A percentile compares a stretch with the other conserved stretches of the same genome.
Evolutionary conservation across 2,329 filamentous ascomycete genomes (phyloP).

Genomic region (Hirsutella minnesotensis): DNA sequence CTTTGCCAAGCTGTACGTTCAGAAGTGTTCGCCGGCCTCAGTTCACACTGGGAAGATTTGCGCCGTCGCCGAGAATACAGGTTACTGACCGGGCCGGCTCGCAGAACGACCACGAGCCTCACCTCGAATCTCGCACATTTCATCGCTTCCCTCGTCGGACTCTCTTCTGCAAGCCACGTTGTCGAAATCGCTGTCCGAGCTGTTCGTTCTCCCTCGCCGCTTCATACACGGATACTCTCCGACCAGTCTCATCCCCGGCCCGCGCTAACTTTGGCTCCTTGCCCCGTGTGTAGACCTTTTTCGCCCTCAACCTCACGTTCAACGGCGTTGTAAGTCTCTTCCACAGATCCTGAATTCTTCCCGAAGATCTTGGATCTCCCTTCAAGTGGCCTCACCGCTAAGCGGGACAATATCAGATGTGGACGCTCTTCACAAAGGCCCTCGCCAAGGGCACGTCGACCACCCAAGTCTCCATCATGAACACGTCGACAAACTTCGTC

Average conservation of each 20-base stretch:
- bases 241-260: not conserved
- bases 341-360: too few relatives aligned
- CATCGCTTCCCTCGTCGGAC: slow-evolving; percentile 31
- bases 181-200: slow-evolving; percentile 37
- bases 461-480: slow-evolving; percentile 70
- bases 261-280: too few relatives aligned
- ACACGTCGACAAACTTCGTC: slow-evolving; percentile 74
- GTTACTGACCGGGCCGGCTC: not conserved
- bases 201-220: slow-evolving; percentile 23
- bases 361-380: too few relatives aligned
- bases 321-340: slow-evolving; percentile 51
- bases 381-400: too few relatives aligned
- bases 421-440: slow-evolving; percentile 70
- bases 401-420: slow-evolving; percentile 42
- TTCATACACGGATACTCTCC: not conserved
- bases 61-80: not conserved
- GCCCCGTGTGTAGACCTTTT: slow-evolving; percentile 47
- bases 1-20: slow-evolving; percentile 62
- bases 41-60: not conserved
- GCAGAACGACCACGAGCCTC: slow-evolving; percentile 43
- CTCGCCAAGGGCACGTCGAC: slow-evolving; percentile 64
- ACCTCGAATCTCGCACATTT: slow-evolving; percentile 34
- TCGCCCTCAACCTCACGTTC: slow-evolving; percentile 61
- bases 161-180: slow-evolving; percentile 25
- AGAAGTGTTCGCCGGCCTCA: not conserved